A percentile compares a stretch with the other conserved stretches of the same genome.
Evolutionary conservation across 2,329 filamentous ascomycete species (phyloP).

Genomic region (Trichoderma polysporum): DNA sequence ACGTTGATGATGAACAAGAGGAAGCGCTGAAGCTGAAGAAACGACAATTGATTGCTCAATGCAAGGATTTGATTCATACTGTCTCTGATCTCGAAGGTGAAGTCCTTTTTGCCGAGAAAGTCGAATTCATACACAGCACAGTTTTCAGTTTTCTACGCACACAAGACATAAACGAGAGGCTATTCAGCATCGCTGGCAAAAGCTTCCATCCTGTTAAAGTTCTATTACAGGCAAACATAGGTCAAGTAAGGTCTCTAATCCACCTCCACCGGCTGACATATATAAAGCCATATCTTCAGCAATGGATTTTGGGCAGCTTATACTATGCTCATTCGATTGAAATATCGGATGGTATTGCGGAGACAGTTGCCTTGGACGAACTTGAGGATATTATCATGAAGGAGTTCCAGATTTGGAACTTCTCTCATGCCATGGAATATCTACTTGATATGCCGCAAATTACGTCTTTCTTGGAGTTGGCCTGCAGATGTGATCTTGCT

Average conservation of each 20-base stretch:
- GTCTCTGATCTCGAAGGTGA: background rate
- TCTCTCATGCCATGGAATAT: slow-evolving; percentile 1
- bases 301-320: slow-evolving; percentile 8
- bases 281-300: background rate
- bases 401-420: background rate
- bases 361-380: background rate
- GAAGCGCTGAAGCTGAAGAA: background rate
- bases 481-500: slow-evolving; percentile 1
- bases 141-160: slow-evolving; percentile 8
- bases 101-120: slow-evolving; percentile 1
- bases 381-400: background rate
- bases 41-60: slow-evolving; percentile 4
- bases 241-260: background rate
- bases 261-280: slow-evolving; percentile 1
- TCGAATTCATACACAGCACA: slow-evolving; percentile 11
- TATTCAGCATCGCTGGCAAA: background rate
- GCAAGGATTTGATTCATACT: background rate
- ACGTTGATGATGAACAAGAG: background rate
- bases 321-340: slow-evolving; percentile 10
- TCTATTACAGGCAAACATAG: slow-evolving; percentile 1
- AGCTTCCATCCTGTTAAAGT: slow-evolving; percentile 1
- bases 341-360: background rate
- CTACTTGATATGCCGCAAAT: background rate
- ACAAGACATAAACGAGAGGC: background rate
- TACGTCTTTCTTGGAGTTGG: background rate